Evolutionary conservation across 345 rosid genomes (phyloP).

Genomic region (Bretschneidera sinensis): DNA sequence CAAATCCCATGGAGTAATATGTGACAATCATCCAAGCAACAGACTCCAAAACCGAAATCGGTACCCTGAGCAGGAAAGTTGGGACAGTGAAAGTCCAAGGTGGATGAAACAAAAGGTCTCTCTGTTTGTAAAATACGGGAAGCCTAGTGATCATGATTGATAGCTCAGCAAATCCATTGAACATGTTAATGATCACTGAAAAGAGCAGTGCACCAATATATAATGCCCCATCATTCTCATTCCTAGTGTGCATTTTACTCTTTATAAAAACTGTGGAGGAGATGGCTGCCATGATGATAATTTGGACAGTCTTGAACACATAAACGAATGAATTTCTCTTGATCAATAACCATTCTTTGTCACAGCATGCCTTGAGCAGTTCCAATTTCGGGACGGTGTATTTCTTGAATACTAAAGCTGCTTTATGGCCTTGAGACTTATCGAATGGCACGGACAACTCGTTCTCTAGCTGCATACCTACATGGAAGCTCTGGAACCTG

Average conservation of each 20-base stretch:
- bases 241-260: slow-evolving; percentile 47
- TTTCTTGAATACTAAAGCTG: slow-evolving; percentile 58
- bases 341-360: slow-evolving; percentile 72
- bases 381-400: slow-evolving; percentile 54
- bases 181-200: slow-evolving; percentile 63
- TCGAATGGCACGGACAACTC: slow-evolving; percentile 59
- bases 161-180: slow-evolving; percentile 86
- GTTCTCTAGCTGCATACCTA: slow-evolving; percentile 47
- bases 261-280: slow-evolving; percentile 59
- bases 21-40: slow-evolving; percentile 58
- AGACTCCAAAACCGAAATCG: slow-evolving; percentile 70
- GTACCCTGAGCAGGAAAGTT: slow-evolving; percentile 54
- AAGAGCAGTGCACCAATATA: slow-evolving; percentile 49
- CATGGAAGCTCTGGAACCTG: slow-evolving; percentile 61
- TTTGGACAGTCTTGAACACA: slow-evolving; percentile 65
- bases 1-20: slow-evolving; percentile 60
- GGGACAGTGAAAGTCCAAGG: slow-evolving; percentile 82
- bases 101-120: slow-evolving; percentile 82
- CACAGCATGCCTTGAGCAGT: slow-evolving; percentile 68
- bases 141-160: slow-evolving; percentile 63
- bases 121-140: slow-evolving; percentile 89
- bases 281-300: slow-evolving; percentile 51
- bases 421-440: slow-evolving; percentile 53
- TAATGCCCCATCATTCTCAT: slow-evolving; percentile 42
- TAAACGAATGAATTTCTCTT: slow-evolving; percentile 65